Conservation (phyloP, 73 alveolate genomes). For the Paramecium octaurelia region DNA sequence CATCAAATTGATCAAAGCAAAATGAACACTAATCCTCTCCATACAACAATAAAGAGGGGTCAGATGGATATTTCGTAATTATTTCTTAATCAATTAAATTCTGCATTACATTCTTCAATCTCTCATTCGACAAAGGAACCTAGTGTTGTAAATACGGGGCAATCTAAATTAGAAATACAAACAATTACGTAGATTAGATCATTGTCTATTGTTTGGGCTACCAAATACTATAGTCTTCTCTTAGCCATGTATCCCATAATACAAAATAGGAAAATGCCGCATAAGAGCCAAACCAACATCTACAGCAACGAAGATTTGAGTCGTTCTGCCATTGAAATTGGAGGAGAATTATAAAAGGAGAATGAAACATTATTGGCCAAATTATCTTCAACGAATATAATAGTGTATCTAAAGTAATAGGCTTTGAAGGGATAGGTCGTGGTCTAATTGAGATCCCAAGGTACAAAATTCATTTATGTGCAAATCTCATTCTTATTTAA, state of each 20-base stretch:
- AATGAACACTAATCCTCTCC: conserved; percentile 5
- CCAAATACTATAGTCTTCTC: conserved; percentile 28
- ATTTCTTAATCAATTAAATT: background rate
- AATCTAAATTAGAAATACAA: background rate
- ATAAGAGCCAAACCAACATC: background rate
- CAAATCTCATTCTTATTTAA: background rate
- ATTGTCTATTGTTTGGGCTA: background rate
- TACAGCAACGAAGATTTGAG: background rate
- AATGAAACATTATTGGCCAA: background rate
- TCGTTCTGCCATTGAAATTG: background rate
- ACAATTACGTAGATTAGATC: background rate
- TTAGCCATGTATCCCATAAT: background rate
- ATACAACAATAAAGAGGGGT: background rate
- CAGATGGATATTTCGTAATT: conserved; percentile 25
- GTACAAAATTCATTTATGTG: background rate
- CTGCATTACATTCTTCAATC: background rate
- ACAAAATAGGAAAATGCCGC: background rate
- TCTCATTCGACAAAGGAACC: background rate
- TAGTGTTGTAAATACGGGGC: background rate
- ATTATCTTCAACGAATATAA: background rate
- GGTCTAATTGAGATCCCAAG: background rate
- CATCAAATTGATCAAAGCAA: conserved; percentile 10
- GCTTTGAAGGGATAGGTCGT: background rate
- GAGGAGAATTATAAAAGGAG: background rate
- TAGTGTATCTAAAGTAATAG: background rate